Evolutionary conservation across 108 stramenopile genomes (phyloP).

Genomic region (Stephanodiscus triporus): DNA sequence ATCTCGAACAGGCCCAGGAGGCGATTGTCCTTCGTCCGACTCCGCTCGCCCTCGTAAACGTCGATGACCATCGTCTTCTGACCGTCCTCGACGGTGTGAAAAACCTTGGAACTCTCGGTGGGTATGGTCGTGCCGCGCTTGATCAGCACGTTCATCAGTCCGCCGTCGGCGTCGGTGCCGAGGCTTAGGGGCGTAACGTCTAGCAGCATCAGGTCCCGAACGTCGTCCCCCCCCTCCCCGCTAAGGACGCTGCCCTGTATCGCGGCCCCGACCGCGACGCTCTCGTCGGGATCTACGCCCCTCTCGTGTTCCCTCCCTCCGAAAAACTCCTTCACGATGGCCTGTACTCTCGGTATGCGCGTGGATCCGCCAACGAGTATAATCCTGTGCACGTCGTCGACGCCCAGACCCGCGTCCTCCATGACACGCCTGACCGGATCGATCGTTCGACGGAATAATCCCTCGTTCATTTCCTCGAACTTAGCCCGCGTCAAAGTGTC

Average conservation of each 20-base stretch:
- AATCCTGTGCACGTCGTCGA: constrained; percentile 94
- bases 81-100: constrained; percentile 75
- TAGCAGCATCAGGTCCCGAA: constrained; percentile 85
- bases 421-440: constrained; percentile 90
- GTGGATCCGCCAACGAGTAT: constrained; percentile 98
- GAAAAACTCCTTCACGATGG: constrained; percentile 92
- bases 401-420: constrained; percentile 87
- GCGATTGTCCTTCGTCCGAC: constrained; percentile 96
- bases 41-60: constrained; percentile 97
- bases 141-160: constrained; percentile 88
- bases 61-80: constrained; percentile 91
- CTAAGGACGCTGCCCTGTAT: constrained; percentile 95
- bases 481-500: constrained; percentile 95
- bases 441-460: constrained; percentile 97
- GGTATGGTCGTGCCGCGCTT: constrained; percentile 88
- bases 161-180: constrained; percentile 94
- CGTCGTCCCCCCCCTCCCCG: constrained; percentile 82
- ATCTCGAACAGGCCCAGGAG: constrained; percentile 96
- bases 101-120: constrained; percentile 82
- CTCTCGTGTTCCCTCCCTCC: constrained; percentile 93
- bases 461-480: constrained; percentile 97
- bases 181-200: constrained; percentile 94
- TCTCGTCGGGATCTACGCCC: constrained; percentile 97
- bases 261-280: constrained; percentile 97
- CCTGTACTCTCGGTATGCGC: constrained; percentile 95